These are phyloP conservation scores for Vigna angularis DNA, from an alignment of 306 rosid species.

Conservation along the genomic window DNA sequence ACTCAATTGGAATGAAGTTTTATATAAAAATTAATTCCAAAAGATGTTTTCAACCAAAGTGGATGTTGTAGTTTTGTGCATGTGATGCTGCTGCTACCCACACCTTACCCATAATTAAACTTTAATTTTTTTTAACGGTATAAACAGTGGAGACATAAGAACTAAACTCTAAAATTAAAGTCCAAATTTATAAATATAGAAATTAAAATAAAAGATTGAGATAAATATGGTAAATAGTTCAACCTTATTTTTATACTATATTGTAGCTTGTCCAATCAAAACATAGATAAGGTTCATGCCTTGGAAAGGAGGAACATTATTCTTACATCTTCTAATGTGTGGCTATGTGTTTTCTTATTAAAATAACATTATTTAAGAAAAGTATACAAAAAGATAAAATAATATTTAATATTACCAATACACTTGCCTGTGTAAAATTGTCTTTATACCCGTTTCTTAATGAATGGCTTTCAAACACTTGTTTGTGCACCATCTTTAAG, in stretches of 20 bases:
- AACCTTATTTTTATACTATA: not conserved
- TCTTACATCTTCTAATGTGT: not conserved
- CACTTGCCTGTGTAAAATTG: not conserved
- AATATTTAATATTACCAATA: not conserved
- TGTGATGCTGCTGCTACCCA: conserved; percentile 21
- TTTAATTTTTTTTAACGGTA: not conserved
- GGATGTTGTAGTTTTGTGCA: not conserved
- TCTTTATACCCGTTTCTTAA: not conserved
- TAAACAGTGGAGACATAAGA: too few species aligned
- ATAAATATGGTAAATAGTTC: not conserved
- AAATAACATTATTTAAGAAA: not conserved
- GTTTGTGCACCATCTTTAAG: not conserved
- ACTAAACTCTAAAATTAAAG: not conserved
- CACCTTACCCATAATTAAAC: not conserved
- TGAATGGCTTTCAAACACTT: not conserved
- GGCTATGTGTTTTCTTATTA: not conserved
- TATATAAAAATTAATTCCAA: not conserved
- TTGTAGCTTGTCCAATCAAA: not conserved
- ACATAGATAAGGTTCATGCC: conserved; percentile 2
- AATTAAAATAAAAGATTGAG: not conserved
- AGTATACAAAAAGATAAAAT: not conserved
- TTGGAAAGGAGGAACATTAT: not conserved
- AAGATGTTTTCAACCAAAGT: not conserved
- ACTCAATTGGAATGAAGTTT: conserved; percentile 16
- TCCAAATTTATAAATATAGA: not conserved